These are phyloP conservation scores for Diplodia corticola DNA, from an alignment of 2,329 filamentous ascomycete genomes.

Conservation along the genomic window DNA sequence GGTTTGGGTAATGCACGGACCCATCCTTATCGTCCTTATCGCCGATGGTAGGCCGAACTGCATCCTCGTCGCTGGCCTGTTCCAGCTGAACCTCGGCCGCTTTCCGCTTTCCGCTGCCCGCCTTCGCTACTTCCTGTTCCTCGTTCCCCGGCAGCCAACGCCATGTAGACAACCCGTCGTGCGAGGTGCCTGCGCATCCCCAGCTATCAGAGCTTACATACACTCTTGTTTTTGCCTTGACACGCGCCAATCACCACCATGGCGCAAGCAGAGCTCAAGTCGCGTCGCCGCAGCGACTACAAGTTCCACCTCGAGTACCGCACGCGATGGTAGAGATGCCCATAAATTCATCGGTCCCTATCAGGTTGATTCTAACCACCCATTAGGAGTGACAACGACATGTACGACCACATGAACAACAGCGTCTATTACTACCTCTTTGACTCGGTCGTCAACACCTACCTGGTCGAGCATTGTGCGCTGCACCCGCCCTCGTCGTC, in stretches of 20 bases:
- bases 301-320: slow-evolving; percentile 76
- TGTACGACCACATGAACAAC: slow-evolving; percentile 94
- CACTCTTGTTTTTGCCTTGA: too few relatives aligned
- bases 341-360: neutral
- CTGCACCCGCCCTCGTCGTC: slow-evolving; percentile 68
- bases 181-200: neutral
- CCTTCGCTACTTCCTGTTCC: neutral
- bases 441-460: slow-evolving; percentile 87
- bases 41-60: too few relatives aligned
- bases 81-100: neutral
- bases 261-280: slow-evolving; percentile 47
- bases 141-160: neutral
- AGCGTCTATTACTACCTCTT: slow-evolving; percentile 83
- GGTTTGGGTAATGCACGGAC: too few relatives aligned
- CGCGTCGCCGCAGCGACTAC: slow-evolving; percentile 70
- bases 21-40: neutral
- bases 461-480: slow-evolving; percentile 76
- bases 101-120: neutral
- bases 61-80: too few relatives aligned
- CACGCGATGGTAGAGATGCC: slow-evolving; percentile 71
- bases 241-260: neutral
- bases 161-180: neutral
- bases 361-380: slow-evolving; percentile 18
- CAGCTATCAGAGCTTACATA: neutral
- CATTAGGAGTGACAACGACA: slow-evolving; percentile 86